phyloP scores from a whole-genome alignment of 768 basidiomycete species.

The Leucogyrophana mollusca region DNA sequence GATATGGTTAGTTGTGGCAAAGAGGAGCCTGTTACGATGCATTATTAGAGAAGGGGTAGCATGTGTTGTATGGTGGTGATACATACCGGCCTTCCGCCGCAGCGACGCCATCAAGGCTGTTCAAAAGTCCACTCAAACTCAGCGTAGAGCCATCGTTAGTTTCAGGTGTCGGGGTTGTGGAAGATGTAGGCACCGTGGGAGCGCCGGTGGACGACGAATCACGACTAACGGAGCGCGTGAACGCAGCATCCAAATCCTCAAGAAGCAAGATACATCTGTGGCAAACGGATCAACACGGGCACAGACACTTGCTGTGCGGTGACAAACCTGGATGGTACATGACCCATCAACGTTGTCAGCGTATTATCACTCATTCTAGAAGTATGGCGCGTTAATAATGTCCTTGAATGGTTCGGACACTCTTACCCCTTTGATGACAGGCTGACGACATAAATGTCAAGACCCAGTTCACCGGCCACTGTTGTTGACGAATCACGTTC shows the following conservation, averaged over 20 bases:
- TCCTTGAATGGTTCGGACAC: conserved; percentile 9
- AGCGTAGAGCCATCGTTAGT: conserved; percentile 76
- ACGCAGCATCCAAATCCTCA: conserved; percentile 92
- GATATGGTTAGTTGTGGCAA: conserved; percentile 93
- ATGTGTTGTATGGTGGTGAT: conserved; percentile 3
- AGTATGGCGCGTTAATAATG: conserved; percentile 1
- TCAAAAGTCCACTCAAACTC: conserved; percentile 81
- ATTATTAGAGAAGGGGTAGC: conserved; percentile 16
- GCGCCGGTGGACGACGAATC: conserved; percentile 76
- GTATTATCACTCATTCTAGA: conserved; percentile 88
- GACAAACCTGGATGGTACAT: conserved; percentile 76
- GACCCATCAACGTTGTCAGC: conserved; percentile 82
- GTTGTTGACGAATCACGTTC: too few species aligned
- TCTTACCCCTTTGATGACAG: conserved; percentile 82
- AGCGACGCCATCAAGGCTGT: conserved; percentile 84
- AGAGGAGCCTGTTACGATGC: conserved; percentile 59
- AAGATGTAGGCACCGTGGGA: conserved; percentile 49
- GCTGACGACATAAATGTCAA: conserved; percentile 91
- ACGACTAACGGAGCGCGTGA: conserved; percentile 84
- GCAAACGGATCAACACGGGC: conserved; percentile 9
- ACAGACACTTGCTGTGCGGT: conserved; percentile 11
- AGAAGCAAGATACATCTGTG: conserved; percentile 85
- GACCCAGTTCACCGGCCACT: conserved; percentile 75
- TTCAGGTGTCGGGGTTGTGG: conserved; percentile 42
- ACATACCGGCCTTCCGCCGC: conserved; percentile 84